These are phyloP conservation scores for Candida oleophila DNA, from an alignment of 805 yeast species.

Conservation along the genomic window DNA sequence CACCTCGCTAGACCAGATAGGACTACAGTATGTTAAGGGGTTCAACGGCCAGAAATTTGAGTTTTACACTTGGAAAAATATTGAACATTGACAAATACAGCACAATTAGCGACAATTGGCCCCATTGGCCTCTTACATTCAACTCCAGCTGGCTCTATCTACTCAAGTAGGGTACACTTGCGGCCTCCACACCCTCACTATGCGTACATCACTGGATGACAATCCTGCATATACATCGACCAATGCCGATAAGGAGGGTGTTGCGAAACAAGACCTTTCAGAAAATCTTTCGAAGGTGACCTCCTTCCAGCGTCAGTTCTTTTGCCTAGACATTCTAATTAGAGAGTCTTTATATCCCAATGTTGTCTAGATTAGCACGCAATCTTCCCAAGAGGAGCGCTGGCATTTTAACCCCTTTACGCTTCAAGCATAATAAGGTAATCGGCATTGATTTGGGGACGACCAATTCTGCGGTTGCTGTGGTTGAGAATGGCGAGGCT, in stretches of 20 bases:
- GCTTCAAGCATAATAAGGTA: conserved; percentile 34
- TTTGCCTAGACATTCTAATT: too few species aligned
- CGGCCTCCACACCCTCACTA: too few species aligned
- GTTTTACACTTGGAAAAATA: neutral
- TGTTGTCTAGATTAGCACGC: neutral
- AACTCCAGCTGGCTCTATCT: too few species aligned
- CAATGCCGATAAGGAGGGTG: too few species aligned
- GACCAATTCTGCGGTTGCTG: conserved; percentile 83
- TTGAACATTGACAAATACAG: neutral
- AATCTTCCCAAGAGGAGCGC: neutral
- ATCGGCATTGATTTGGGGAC: conserved; percentile 85
- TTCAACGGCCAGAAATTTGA: conserved; percentile 1
- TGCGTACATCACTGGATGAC: too few species aligned
- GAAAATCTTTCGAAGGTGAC: too few species aligned
- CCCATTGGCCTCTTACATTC: too few species aligned
- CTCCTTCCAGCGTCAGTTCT: too few species aligned
- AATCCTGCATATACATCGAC: too few species aligned
- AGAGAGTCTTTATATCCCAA: neutral
- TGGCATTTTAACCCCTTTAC: neutral
- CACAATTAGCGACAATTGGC: too few species aligned
- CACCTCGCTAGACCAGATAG: neutral
- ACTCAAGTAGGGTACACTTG: too few species aligned
- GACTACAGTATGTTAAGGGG: conserved; percentile 4
- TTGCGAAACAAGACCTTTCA: too few species aligned
- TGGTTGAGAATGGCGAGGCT: conserved; percentile 63